These are phyloP conservation scores for Nissolia schottii DNA, from an alignment of 306 rosid species.

Conservation along the genomic window DNA sequence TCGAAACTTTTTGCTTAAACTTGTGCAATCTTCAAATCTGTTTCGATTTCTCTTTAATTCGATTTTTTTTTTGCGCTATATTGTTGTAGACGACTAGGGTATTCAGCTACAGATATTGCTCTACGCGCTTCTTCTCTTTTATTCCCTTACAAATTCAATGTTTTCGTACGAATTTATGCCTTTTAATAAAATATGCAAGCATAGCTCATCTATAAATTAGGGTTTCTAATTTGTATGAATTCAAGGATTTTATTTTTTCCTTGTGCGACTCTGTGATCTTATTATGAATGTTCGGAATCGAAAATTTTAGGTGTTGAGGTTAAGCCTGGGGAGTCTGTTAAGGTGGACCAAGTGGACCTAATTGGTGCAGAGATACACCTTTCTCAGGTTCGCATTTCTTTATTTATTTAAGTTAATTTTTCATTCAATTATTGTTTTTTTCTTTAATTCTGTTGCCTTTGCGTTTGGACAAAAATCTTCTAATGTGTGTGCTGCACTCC, in stretches of 20 bases:
- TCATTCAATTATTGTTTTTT: not conserved
- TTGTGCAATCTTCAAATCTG: no score
- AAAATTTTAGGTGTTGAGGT: constrained; percentile 79
- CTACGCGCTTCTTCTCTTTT: no score
- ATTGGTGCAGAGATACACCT: constrained; percentile 40
- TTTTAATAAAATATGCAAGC: not conserved
- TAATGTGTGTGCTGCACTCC: not conserved
- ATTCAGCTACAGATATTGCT: no score
- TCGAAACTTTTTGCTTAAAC: no score
- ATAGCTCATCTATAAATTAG: not conserved
- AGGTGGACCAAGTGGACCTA: constrained; percentile 26
- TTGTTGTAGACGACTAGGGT: no score
- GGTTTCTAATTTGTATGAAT: not conserved
- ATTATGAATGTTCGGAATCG: not conserved
- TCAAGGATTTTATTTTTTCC: not conserved
- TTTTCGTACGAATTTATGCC: no score
- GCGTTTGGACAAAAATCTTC: not conserved
- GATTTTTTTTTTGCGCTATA: no score
- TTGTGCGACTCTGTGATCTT: not conserved
- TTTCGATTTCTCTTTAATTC: no score
- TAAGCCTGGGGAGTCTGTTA: constrained; percentile 55
- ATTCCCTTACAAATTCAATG: no score
- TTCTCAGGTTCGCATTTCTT: constrained; percentile 57
- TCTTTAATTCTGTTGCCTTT: not conserved
- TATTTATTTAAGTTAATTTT: not conserved